Evolutionary conservation across 2,329 filamentous ascomycete genomes (phyloP).

Genomic region (Sphaerostilbella broomeana): DNA sequence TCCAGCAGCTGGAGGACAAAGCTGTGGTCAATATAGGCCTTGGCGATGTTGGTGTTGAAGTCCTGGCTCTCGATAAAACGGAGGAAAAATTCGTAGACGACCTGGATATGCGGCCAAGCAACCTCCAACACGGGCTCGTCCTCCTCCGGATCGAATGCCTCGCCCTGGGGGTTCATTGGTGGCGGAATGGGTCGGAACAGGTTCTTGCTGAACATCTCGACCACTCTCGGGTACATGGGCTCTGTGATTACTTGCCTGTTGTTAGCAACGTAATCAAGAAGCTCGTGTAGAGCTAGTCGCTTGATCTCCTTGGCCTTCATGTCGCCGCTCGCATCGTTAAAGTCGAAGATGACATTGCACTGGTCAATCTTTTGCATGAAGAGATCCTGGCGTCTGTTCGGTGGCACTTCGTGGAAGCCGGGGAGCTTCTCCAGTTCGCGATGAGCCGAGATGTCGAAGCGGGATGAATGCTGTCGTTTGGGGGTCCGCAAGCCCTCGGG

Average conservation of each 20-base stretch:
- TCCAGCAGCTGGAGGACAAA: constrained; percentile 97
- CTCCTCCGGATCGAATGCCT: constrained; percentile 97
- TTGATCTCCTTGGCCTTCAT: constrained; percentile 99
- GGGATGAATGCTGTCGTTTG: constrained; percentile 92
- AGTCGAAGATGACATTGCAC: constrained; percentile 99
- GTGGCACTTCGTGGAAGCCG: constrained; percentile 94
- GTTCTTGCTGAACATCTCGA: constrained; percentile 99
- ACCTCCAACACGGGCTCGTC: constrained; percentile 97
- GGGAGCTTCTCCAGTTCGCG: constrained; percentile 95
- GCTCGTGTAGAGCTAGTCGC: constrained; percentile 85
- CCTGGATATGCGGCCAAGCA: constrained; percentile 98
- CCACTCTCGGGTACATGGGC: constrained; percentile 96
- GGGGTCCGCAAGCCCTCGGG: constrained; percentile 92
- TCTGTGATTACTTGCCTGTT: constrained; percentile 98
- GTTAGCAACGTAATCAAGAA: constrained; percentile 96
- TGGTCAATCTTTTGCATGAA: constrained; percentile 99
- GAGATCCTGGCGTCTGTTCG: constrained; percentile 87
- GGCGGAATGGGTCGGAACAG: constrained; percentile 94
- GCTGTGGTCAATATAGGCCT: constrained; percentile 96
- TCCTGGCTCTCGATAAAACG: constrained; percentile 99
- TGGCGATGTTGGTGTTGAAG: constrained; percentile 99
- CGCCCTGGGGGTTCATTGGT: constrained; percentile 94
- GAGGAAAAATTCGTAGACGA: constrained; percentile 98
- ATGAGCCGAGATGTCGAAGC: constrained; percentile 96
- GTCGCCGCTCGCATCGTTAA: constrained; percentile 94